Evolutionary conservation across 345 rosid genomes (phyloP).

Genomic region (Boechera stricta): DNA sequence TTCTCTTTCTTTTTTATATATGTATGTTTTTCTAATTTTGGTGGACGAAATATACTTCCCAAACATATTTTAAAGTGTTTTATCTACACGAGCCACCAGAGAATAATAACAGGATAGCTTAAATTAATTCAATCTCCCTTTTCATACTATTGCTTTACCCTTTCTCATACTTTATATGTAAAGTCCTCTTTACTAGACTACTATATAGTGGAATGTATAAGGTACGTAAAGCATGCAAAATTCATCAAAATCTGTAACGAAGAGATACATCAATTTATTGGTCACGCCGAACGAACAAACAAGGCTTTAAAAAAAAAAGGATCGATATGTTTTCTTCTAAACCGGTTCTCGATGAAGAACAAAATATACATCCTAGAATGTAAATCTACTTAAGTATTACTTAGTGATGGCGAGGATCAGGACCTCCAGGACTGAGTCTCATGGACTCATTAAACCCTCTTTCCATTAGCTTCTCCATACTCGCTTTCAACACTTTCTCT

Average conservation of each 20-base stretch:
- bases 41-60: conserved; percentile 19
- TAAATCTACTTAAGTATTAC: background rate
- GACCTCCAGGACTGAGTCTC: conserved; percentile 72
- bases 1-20: background rate
- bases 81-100: conserved; percentile 30
- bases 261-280: conserved; percentile 11
- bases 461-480: conserved; percentile 50
- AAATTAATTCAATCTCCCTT: conserved; percentile 7
- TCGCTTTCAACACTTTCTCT: conserved; percentile 52
- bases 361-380: conserved; percentile 14
- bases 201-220: background rate
- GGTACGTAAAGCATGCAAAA: conserved; percentile 40
- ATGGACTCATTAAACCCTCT: conserved; percentile 46
- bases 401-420: conserved; percentile 71
- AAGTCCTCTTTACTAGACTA: conserved; percentile 19
- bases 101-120: conserved; percentile 15
- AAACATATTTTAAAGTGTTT: conserved; percentile 16
- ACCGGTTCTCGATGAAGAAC: conserved; percentile 31
- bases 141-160: conserved; percentile 1
- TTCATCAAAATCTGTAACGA: conserved; percentile 7
- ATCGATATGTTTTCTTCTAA: conserved; percentile 32
- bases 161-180: conserved; percentile 33
- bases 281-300: conserved; percentile 16
- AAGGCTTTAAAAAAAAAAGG: conserved; percentile 18
- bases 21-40: background rate